Conservation (phyloP, 768 basidiomycete species). For the Heimioporus sp. region DNA sequence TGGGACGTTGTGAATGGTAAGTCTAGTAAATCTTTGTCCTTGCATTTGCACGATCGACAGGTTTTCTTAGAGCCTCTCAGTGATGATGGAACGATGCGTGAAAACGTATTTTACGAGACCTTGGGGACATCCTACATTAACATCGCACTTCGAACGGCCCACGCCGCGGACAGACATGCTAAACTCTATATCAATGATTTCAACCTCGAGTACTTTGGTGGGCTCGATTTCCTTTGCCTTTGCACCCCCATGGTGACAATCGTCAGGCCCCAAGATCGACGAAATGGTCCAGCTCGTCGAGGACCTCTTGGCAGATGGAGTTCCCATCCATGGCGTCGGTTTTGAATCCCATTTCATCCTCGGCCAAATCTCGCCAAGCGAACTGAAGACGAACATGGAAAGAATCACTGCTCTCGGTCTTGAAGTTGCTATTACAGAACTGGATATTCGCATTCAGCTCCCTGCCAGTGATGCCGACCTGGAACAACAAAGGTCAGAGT, state of each 20-base stretch:
- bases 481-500: slow-evolving; percentile 56
- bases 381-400: slow-evolving; percentile 46
- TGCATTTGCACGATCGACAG: not conserved
- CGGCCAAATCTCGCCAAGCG: slow-evolving; percentile 47
- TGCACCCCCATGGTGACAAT: not conserved
- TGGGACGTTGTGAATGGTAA: slow-evolving; percentile 23
- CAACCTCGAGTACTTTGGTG: slow-evolving; percentile 24
- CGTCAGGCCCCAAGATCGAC: slow-evolving; percentile 33
- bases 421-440: slow-evolving; percentile 67
- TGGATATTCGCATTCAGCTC: slow-evolving; percentile 58
- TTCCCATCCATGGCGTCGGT: slow-evolving; percentile 62
- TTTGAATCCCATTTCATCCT: slow-evolving; percentile 61
- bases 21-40: not conserved
- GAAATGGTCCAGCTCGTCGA: slow-evolving; percentile 53
- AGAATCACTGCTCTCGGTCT: slow-evolving; percentile 58
- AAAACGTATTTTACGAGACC: slow-evolving; percentile 51
- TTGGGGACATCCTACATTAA: slow-evolving; percentile 46
- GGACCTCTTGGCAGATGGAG: slow-evolving; percentile 42
- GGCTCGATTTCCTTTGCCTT: slow-evolving; percentile 2
- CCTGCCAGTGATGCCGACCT: slow-evolving; percentile 49
- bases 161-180: slow-evolving; percentile 27
- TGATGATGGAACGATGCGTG: slow-evolving; percentile 56
- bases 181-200: slow-evolving; percentile 34
- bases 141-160: slow-evolving; percentile 41
- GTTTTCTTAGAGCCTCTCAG: slow-evolving; percentile 31